Evolutionary conservation across 2,329 filamentous ascomycete species (phyloP).

Genomic region (Ophiostoma novo-ulmi): DNA sequence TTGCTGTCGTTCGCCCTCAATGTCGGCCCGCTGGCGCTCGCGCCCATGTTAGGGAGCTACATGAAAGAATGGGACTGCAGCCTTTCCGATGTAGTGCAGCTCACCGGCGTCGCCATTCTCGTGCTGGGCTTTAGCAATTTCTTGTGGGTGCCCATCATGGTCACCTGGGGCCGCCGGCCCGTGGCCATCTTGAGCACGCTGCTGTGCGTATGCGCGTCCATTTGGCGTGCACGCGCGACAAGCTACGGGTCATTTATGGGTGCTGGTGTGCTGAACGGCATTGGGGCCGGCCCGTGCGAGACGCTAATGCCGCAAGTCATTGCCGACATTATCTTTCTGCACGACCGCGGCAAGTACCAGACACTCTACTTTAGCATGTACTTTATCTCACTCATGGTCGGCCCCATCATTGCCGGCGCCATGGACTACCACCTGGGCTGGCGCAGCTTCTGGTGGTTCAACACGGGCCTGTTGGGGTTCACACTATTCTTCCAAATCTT

Average conservation of each 20-base stretch:
- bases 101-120: slow-evolving; percentile 45
- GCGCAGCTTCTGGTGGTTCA: slow-evolving; percentile 63
- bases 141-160: slow-evolving; percentile 46
- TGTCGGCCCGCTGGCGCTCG: slow-evolving; percentile 36
- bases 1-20: not conserved
- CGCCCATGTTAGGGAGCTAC: slow-evolving; percentile 55
- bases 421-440: slow-evolving; percentile 57
- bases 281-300: slow-evolving; percentile 58
- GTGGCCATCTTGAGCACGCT: slow-evolving; percentile 42
- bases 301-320: slow-evolving; percentile 59
- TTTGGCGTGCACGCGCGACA: slow-evolving; percentile 45
- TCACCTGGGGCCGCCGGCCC: slow-evolving; percentile 44
- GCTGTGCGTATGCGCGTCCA: slow-evolving; percentile 42
- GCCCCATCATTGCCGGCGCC: slow-evolving; percentile 41
- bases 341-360: slow-evolving; percentile 55
- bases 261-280: slow-evolving; percentile 56
- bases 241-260: slow-evolving; percentile 54
- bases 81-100: slow-evolving; percentile 47
- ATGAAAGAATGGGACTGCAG: slow-evolving; percentile 51
- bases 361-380: slow-evolving; percentile 55
- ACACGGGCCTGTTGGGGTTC: slow-evolving; percentile 49
- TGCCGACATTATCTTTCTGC: slow-evolving; percentile 60
- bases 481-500: slow-evolving; percentile 50
- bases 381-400: slow-evolving; percentile 55
- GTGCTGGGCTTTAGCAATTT: slow-evolving; percentile 49